phyloP scores from a whole-genome alignment of 768 basidiomycete genomes.

The Tylopilus balloui region DNA sequence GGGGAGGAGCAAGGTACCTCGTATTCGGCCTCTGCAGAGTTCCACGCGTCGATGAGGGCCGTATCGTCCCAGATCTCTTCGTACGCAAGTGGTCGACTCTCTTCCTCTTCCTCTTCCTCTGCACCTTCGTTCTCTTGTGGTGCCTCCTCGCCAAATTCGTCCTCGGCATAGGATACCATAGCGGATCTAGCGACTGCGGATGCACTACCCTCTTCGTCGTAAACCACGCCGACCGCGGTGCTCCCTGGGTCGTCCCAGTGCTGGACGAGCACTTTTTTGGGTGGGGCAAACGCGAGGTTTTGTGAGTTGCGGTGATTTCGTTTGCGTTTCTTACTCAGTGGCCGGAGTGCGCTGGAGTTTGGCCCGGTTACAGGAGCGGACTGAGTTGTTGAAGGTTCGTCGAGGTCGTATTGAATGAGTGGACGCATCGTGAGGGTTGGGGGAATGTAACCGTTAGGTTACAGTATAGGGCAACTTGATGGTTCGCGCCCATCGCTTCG shows the following conservation, averaged over 20 bases:
- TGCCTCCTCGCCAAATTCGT: conserved; percentile 22
- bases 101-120: conserved; percentile 43
- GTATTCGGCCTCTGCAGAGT: conserved; percentile 80
- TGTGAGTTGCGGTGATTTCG: conserved; percentile 20
- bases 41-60: conserved; percentile 78
- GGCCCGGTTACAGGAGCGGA: not conserved
- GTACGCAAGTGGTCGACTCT: conserved; percentile 61
- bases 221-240: conserved; percentile 24
- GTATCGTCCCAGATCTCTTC: conserved; percentile 87
- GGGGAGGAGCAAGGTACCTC: conserved; percentile 36
- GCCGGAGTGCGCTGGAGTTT: conserved; percentile 11
- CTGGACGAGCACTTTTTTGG: conserved; percentile 23
- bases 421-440: conserved; percentile 19
- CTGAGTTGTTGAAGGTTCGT: conserved; percentile 4
- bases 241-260: conserved; percentile 44
- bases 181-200: not conserved
- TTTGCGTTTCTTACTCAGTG: conserved; percentile 53
- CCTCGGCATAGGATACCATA: not conserved
- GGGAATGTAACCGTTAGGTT: too few relatives aligned
- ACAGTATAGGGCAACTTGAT: too few relatives aligned
- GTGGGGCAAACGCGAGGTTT: not conserved
- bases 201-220: conserved; percentile 25
- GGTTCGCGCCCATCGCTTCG: too few relatives aligned
- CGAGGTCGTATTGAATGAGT: conserved; percentile 30
- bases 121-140: conserved; percentile 21